phyloP scores from a whole-genome alignment of 2,329 filamentous ascomycete species.

The Elsinoe arachidis region DNA sequence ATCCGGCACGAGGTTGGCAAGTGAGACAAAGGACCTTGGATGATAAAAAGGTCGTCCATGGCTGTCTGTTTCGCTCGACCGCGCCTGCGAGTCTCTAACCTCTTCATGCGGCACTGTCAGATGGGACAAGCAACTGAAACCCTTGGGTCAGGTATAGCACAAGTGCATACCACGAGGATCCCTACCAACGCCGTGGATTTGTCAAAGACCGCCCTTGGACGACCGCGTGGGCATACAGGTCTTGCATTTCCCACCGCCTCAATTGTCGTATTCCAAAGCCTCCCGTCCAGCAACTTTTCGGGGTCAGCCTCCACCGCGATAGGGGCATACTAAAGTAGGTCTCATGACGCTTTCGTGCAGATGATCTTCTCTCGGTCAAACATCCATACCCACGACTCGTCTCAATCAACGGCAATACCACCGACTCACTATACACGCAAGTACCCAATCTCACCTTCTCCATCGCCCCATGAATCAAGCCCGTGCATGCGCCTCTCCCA shows the following conservation, averaged over 20 bases:
- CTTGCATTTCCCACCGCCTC: background rate
- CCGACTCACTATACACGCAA: background rate
- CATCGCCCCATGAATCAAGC: background rate
- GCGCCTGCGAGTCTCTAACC: background rate
- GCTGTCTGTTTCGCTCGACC: background rate
- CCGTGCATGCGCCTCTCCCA: background rate
- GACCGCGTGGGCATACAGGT: background rate
- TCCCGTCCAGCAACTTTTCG: background rate
- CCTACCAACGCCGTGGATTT: background rate
- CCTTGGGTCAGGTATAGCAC: conserved; percentile 1
- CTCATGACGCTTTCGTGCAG: conserved; percentile 1
- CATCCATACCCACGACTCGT: background rate
- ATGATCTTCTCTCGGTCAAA: background rate
- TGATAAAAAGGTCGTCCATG: conserved; percentile 8
- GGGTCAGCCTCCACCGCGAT: background rate
- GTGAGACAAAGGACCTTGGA: conserved; percentile 8
- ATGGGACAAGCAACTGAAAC: background rate
- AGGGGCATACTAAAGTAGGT: background rate
- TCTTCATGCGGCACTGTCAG: background rate
- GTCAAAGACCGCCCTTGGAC: background rate
- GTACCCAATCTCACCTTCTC: background rate
- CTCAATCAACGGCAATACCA: background rate
- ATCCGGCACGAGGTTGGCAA: conserved; percentile 5
- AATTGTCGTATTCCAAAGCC: background rate
- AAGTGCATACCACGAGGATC: background rate